Evolutionary conservation across 768 basidiomycete genomes (phyloP), one percentile per base, ranked within the genome.

Genomic region (Amanita phalloides): DNA sequence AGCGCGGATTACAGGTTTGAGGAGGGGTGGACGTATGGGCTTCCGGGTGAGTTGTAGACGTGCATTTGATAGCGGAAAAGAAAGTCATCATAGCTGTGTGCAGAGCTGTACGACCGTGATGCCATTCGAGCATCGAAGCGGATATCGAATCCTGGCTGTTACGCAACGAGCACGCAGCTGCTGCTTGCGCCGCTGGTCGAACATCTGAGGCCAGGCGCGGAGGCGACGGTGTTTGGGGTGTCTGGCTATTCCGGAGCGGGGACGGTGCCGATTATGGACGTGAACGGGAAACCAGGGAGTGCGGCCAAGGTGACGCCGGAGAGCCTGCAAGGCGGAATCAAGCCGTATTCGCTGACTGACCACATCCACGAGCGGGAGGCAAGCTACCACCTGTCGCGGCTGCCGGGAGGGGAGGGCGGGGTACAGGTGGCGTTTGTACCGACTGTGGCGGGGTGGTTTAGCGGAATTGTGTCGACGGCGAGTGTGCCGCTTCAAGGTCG

Each of bases 341-440:
- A 82, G 49, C 85, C 94, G 6, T 99, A 99, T 68, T 61, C 90
- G 0, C 71, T 99, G 45, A 99, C 96, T 11, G 93, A 94, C 66
- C 96, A 99, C 69, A 96, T 99, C 61, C 96, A 99, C 72, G 96
- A 99, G 66, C 88, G 96, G 42, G 96, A 99, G 68, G 90, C 94
- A 0, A 82, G 84, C 2, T 71, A 72, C 57, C 96, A 96, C 66
- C 81, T 99, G 47, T 81, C 86, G 6, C 66, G 65, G 3, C 76
- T 90, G 33, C 68, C 84, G 37, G 49, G 63, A 30, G 43, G 49
- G 20, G 55, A 45, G 6, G 56, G 53, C 36, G 49, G 23, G 23
- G 58, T 85, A 49, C 78, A 82, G 58, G 62, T 97, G 46, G 89
- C 86, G 30, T 98, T 99, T 67, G 70, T 91, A 45, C 96, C 96